Conservation (phyloP, 31 red algal genomes). For the Odonthalia washingtoniensis region DNA sequence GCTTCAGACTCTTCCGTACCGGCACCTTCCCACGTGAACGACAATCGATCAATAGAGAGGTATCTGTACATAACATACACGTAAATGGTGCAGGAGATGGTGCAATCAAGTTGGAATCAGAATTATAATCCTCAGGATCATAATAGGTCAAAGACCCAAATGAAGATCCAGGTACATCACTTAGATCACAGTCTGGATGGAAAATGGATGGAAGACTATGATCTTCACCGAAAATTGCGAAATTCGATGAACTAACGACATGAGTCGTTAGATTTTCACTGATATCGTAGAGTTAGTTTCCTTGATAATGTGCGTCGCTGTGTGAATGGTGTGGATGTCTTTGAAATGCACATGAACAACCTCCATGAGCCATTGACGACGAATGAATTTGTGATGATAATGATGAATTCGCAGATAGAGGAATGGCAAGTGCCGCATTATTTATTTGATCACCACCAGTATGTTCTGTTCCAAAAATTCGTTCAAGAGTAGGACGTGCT, state of each 20-base stretch:
- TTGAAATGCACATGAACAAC: conserved; percentile 57
- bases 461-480: conserved; percentile 89
- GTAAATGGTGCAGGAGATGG: conserved; percentile 72
- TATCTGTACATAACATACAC: conserved; percentile 85
- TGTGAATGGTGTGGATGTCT: conserved; percentile 18
- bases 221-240: conserved; percentile 29
- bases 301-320: conserved; percentile 39
- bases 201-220: conserved; percentile 54
- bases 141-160: conserved; percentile 79
- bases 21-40: conserved; percentile 50
- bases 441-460: conserved; percentile 53
- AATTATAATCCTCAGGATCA: conserved; percentile 85
- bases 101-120: conserved; percentile 81
- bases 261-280: conserved; percentile 28
- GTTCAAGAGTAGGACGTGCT: conserved; percentile 73
- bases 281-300: conserved; percentile 53
- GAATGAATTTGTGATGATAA: conserved; percentile 21
- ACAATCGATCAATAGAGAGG: conserved; percentile 66
- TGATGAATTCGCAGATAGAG: not conserved
- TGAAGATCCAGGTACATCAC: too few species aligned
- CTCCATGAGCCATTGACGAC: conserved; percentile 17
- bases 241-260: conserved; percentile 4
- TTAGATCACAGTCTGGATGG: too few species aligned
- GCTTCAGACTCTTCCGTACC: too few species aligned
- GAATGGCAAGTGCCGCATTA: not conserved